Percentiles rank a stretch among this genome's conserved stretches.
These are phyloP conservation scores for Planoprotostelium fungivorum DNA, from an alignment of 78 protist species.

Conservation along the genomic window DNA sequence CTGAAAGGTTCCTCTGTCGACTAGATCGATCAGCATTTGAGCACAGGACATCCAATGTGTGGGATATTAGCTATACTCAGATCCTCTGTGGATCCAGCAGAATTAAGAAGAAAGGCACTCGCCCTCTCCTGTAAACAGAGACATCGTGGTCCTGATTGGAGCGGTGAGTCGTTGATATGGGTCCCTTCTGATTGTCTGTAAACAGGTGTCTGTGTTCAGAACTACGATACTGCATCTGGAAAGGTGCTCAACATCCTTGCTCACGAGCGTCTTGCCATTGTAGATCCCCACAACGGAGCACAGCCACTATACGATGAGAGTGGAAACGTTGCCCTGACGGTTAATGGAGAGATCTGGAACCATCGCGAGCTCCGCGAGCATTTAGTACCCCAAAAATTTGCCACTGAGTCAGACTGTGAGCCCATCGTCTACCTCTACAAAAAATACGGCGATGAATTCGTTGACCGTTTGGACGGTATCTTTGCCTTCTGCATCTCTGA, in stretches of 20 bases:
- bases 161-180: conserved; percentile 35
- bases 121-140: conserved; percentile 52
- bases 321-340: conserved; percentile 45
- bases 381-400: conserved; percentile 34
- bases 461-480: conserved; percentile 63
- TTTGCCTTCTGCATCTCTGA: conserved; percentile 78
- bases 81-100: conserved; percentile 25
- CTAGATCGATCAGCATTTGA: no score
- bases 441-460: conserved; percentile 48
- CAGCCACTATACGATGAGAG: conserved; percentile 72
- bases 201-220: conserved; percentile 6
- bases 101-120: conserved; percentile 32
- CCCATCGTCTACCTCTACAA: conserved; percentile 73
- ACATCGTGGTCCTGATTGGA: conserved; percentile 91
- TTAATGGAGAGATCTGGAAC: conserved; percentile 92
- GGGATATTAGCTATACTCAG: conserved; percentile 69
- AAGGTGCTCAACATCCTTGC: conserved; percentile 22
- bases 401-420: conserved; percentile 81
- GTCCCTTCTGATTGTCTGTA: conserved; percentile 8
- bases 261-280: conserved; percentile 82
- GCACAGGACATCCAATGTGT: no score
- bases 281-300: conserved; percentile 73
- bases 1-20: no score
- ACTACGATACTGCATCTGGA: not conserved
- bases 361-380: conserved; percentile 41